These are phyloP conservation scores for Candida bentonensis DNA, from an alignment of 805 yeast genomes.

Conservation along the genomic window DNA sequence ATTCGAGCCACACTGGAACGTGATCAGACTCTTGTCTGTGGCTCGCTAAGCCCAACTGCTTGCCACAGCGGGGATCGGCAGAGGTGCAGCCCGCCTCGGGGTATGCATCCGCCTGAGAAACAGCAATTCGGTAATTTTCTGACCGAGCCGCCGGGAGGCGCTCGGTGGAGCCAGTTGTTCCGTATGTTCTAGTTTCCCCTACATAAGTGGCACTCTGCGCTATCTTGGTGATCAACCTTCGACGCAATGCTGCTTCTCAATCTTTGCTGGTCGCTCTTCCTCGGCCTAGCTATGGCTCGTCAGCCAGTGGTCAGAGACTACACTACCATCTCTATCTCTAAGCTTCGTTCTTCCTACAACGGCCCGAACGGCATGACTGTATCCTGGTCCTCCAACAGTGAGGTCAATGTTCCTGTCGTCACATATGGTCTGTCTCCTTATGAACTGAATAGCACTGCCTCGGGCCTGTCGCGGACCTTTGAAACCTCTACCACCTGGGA, in stretches of 20 bases:
- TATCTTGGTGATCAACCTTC: background rate
- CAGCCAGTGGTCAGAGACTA: background rate
- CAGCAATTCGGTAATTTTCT: no score
- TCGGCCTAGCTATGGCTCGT: background rate
- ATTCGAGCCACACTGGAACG: no score
- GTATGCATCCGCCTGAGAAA: no score
- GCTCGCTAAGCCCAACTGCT: no score
- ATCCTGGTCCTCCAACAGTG: slow-evolving; percentile 16
- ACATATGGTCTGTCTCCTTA: slow-evolving; percentile 12
- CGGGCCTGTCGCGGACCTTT: slow-evolving; percentile 13
- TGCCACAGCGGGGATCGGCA: no score
- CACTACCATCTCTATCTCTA: background rate
- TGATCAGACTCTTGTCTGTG: no score
- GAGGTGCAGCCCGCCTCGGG: no score
- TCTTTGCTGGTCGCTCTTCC: background rate
- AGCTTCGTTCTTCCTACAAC: slow-evolving; percentile 15
- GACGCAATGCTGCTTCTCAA: background rate
- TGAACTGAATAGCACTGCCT: slow-evolving; percentile 4
- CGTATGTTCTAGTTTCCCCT: no score
- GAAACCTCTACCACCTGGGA: slow-evolving; percentile 14
- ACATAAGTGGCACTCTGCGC: no score
- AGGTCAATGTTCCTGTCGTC: slow-evolving; percentile 13
- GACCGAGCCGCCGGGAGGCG: no score
- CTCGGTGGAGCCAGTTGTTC: no score
- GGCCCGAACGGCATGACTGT: slow-evolving; percentile 15